Evolutionary conservation across 1,139 yeast genomes (phyloP).

Genomic region (Chernovozyma sophiae-reginae): DNA sequence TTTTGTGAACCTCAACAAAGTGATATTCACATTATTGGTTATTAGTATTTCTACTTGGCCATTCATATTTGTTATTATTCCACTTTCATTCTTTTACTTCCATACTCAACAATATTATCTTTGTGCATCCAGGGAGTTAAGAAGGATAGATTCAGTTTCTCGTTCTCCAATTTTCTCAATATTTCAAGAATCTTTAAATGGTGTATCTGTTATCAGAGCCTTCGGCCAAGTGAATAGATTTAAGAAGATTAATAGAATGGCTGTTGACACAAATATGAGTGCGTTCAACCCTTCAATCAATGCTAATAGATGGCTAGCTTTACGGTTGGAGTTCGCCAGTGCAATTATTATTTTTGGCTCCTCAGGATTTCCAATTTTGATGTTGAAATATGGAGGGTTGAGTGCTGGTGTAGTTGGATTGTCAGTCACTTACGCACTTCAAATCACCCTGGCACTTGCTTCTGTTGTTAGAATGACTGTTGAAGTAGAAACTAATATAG

Average conservation of each 20-base stretch:
- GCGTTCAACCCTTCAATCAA: constrained; percentile 93
- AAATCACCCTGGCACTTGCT: constrained; percentile 86
- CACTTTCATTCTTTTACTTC: constrained; percentile 66
- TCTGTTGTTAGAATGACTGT: constrained; percentile 99
- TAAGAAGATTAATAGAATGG: constrained; percentile 63
- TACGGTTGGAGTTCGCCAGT: constrained; percentile 85
- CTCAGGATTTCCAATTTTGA: constrained; percentile 71
- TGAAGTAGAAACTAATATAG: constrained; percentile 95
- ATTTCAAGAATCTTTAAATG: constrained; percentile 91
- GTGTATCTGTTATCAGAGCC: constrained; percentile 87
- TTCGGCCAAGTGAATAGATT: constrained; percentile 76
- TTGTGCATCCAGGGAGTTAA: constrained; percentile 87
- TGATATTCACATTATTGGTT: constrained; percentile 73
- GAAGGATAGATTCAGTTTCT: constrained; percentile 90
- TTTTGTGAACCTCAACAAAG: constrained; percentile 67
- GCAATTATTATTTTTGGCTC: constrained; percentile 82
- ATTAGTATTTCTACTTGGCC: constrained; percentile 88
- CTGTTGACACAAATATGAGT: constrained; percentile 80
- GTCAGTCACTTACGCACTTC: constrained; percentile 87
- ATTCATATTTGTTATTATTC: constrained; percentile 66
- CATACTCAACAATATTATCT: constrained; percentile 88
- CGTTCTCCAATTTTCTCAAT: constrained; percentile 94
- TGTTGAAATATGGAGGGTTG: constrained; percentile 62
- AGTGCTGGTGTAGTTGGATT: constrained; percentile 92
- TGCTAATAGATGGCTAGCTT: constrained; percentile 96